These are phyloP conservation scores for Vicia villosa DNA, from an alignment of 306 rosid genomes.

Conservation along the genomic window DNA sequence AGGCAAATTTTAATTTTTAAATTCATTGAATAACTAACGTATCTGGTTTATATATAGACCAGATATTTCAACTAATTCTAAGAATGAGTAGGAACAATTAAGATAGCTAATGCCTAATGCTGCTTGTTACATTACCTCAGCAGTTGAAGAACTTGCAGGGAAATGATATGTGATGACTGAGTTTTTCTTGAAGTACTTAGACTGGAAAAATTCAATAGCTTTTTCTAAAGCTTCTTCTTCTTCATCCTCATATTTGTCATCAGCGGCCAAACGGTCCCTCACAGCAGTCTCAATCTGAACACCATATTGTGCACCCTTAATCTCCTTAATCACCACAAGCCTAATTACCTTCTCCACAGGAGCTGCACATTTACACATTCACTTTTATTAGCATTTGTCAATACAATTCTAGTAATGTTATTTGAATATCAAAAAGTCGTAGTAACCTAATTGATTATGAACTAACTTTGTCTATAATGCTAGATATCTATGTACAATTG, in stretches of 20 bases:
- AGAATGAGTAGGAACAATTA: background rate
- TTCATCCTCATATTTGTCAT: constrained; percentile 93
- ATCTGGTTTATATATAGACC: too few relatives aligned
- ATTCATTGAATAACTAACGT: too few relatives aligned
- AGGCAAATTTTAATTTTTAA: too few relatives aligned
- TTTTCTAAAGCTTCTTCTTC: constrained; percentile 86
- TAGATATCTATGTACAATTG: too few relatives aligned
- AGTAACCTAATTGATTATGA: too few relatives aligned
- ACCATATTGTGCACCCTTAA: constrained; percentile 94
- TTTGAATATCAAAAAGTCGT: background rate
- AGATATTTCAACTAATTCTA: background rate
- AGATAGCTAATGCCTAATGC: background rate
- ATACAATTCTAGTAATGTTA: background rate
- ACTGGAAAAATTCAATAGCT: constrained; percentile 73
- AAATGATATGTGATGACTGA: constrained; percentile 70
- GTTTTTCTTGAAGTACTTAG: constrained; percentile 71
- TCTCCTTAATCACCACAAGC: constrained; percentile 91
- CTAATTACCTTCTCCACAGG: constrained; percentile 75
- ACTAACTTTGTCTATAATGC: too few relatives aligned
- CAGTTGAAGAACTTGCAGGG: constrained; percentile 59
- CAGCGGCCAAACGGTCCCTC: constrained; percentile 91
- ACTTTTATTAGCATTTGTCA: background rate
- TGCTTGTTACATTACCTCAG: constrained; percentile 60
- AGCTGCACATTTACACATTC: constrained; percentile 49
- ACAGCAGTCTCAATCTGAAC: constrained; percentile 88